Evolutionary conservation across 257 asterid genomes (phyloP).

Genomic region (Gentiana macrophylla): DNA sequence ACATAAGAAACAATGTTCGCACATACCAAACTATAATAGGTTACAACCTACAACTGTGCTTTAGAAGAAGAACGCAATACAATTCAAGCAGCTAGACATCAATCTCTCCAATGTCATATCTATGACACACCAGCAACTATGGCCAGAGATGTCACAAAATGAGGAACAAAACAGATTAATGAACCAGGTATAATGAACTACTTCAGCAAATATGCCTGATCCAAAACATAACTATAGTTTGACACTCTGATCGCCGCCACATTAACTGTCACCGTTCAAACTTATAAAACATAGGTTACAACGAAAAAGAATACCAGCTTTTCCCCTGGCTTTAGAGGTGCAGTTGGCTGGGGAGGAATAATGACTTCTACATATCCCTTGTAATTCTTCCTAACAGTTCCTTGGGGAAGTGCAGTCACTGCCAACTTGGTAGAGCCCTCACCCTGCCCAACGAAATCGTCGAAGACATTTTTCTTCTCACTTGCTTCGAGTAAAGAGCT

Average conservation of each 20-base stretch:
- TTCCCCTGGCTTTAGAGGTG: conserved; percentile 96
- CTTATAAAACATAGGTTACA: neutral
- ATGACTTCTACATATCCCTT: conserved; percentile 94
- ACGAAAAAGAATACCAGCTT: conserved; percentile 42
- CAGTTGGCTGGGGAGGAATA: conserved; percentile 82
- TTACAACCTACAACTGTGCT: neutral
- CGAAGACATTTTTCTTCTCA: conserved; percentile 70
- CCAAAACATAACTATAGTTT: neutral
- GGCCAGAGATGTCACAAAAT: neutral
- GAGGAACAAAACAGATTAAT: too few relatives aligned
- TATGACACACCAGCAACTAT: neutral
- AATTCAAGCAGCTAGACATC: too few relatives aligned
- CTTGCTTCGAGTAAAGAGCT: conserved; percentile 88
- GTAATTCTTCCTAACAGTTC: conserved; percentile 67
- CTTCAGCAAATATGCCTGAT: neutral
- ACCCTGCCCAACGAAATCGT: conserved; percentile 81
- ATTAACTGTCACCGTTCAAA: neutral
- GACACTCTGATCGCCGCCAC: neutral
- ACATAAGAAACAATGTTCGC: neutral
- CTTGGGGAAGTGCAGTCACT: conserved; percentile 82
- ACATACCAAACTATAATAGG: neutral
- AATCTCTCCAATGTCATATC: neutral
- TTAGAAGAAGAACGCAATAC: too few relatives aligned
- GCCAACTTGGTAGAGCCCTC: conserved; percentile 48
- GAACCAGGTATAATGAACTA: neutral